Evolutionary conservation across 2,329 filamentous ascomycete species (phyloP), one percentile per base, ranked within the genome.

Genomic region (Didymella arachidicola): DNA sequence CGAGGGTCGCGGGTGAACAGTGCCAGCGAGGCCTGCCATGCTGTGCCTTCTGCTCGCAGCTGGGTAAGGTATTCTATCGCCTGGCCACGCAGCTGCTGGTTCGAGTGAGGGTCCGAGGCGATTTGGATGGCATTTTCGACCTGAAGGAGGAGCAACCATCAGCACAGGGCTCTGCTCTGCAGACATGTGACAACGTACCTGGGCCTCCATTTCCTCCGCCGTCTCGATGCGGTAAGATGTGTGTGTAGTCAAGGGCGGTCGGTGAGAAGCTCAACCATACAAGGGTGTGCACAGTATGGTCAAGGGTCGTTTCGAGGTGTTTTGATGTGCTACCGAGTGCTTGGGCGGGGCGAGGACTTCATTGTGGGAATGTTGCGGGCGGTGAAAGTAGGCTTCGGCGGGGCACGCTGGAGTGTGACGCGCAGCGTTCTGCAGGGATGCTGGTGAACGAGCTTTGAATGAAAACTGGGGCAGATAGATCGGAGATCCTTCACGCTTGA

Each of bases 111-210:
- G 79, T 94, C 89, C 82, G 89, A 95, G 79, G 92, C 92, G 81
- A 98, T 96, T 79, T 95, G 88, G 81, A 98, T 95, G 79, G 95
- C 95, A 81, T 92, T 94, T 81, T 95, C 91, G 78, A 97, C 89
- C 92, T 97, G 57, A 36, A 47, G 38, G 47, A 16, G 26, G 44
- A 39, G 54, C 41, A 34, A 39, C n/a, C 3, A 51, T 49, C 32
- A 57, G 43, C 34, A 10, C 30, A n/a, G 25, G 52, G 39, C 39
- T 41, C 26, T 41, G 14, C 10, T n/a, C 39, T 18, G 39, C 48
- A 41, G 32, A 52, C 42, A 55, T 32, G 36, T 27, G 25, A 44
- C 27, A 5, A 62, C 71, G 30, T 64, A 77, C 74, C 71, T 77
- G 74, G 60, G 66, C 72, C 69, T 77, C 74, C 74, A 77, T 77